Conservation (phyloP, 2,329 filamentous ascomycete species). For the Venturia asperata region DNA sequence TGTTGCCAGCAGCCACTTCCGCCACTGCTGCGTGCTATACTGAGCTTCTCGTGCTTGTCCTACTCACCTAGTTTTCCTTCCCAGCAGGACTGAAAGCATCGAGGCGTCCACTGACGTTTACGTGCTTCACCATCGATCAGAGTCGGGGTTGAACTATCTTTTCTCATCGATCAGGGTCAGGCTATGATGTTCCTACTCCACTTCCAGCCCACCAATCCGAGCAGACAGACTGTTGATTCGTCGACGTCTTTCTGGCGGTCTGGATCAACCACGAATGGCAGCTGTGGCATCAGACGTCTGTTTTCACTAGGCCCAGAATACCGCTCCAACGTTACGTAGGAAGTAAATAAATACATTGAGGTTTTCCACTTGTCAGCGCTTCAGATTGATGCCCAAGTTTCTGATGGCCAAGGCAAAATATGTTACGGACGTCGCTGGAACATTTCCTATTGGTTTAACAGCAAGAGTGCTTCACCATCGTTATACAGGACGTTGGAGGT, state of each 20-base stretch:
- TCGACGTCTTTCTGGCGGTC: background rate
- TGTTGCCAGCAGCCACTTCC: background rate
- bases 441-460: no score
- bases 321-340: background rate
- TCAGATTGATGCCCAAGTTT: no score
- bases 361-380: background rate
- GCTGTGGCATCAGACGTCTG: background rate
- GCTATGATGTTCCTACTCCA: constrained; percentile 3
- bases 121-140: background rate
- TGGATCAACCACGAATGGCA: constrained; percentile 3
- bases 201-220: background rate
- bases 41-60: background rate
- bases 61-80: background rate
- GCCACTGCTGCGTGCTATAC: background rate
- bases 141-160: background rate
- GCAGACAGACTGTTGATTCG: background rate
- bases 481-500: background rate
- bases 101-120: background rate
- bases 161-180: constrained; percentile 4
- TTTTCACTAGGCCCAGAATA: background rate
- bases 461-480: no score
- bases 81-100: background rate
- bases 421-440: no score
- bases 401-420: no score
- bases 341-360: background rate